phyloP scores from a whole-genome alignment of 106 monocot species.

The Xerophyta viscosa region DNA sequence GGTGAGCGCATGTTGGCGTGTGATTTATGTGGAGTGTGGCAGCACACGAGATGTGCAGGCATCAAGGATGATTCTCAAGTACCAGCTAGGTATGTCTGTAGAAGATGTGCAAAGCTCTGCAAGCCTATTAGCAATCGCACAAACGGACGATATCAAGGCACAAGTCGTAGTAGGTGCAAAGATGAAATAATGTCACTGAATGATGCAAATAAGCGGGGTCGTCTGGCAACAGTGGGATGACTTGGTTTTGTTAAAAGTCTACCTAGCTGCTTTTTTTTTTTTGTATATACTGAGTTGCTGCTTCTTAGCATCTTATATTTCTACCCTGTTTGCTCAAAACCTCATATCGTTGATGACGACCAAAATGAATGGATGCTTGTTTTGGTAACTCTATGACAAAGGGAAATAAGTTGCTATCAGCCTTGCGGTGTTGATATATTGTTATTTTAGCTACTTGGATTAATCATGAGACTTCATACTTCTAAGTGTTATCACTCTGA shows the following conservation, averaged over 20 bases:
- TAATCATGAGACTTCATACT: no score
- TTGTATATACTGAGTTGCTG: no score
- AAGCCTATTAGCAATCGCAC: neutral
- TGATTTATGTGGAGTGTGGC: slow-evolving; percentile 74
- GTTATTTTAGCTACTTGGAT: no score
- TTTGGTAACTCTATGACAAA: no score
- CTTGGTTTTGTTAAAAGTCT: neutral
- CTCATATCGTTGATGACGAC: no score
- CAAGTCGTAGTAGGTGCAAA: neutral
- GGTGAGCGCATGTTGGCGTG: slow-evolving; percentile 90
- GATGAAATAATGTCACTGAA: neutral
- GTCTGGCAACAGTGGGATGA: slow-evolving; percentile 1
- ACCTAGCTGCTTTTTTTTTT: neutral
- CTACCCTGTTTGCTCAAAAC: no score
- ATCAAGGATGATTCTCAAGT: slow-evolving; percentile 48
- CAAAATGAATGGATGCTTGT: no score
- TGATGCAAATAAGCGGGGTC: neutral
- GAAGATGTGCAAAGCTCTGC: slow-evolving; percentile 20
- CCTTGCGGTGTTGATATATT: no score
- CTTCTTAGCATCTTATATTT: no score
- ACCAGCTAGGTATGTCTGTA: slow-evolving; percentile 57
- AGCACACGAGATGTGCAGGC: slow-evolving; percentile 75
- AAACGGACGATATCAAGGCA: neutral
- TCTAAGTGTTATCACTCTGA: no score
- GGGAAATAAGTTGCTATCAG: no score